Base-by-base conservation (phyloP, 2,329 filamentous ascomycete genomes). In the Xylaria sp. region DNA sequence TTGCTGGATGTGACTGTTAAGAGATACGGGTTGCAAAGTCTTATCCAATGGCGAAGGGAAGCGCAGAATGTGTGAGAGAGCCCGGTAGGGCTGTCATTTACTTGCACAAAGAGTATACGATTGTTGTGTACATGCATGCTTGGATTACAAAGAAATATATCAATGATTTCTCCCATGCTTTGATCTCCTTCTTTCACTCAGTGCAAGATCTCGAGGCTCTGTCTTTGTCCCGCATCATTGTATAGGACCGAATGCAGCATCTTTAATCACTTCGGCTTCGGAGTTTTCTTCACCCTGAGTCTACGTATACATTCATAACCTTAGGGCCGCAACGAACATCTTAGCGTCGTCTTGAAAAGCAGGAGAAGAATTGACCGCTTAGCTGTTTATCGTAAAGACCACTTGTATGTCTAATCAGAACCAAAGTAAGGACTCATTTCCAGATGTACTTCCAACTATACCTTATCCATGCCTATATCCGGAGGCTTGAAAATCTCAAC, bases 171-270 rank as follows among this genome's bases (percentile, higher is more conserved):
- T 19, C 31, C 10, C 27, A 56, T 19, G n/a, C 13, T 23, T 56
- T 10, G 1, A 40, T 31, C 15, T 21, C 9, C 35, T 48, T 58
- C 44, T 15, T 51, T 7, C 6, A 31, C 49, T 10, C 8, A 33
- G 33, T 13, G 19, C 29, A n/a, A 6, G 37, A 17, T 29, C 4
- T 25, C 3, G 15, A 29, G 27, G 27, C 37, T n/a, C 52, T 2
- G 29, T 37, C 46, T 58, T 58, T 58, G 54, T 52, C 13, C n/a
- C 7, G 11, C 15, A n/a, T 23, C 19, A 15, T n/a, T 29, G 21
- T 3, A 23, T 19, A 13, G n/a, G 23, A 35, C 54, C 47, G 54
- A 52, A 58, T 29, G 54, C 54, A 47, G 46, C 37, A 29, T 54
- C 31, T 48, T 52, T 10, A 4, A 1, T 27, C n/a, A n/a, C n/a